Evolutionary conservation across 2,329 filamentous ascomycete genomes (phyloP).

Genomic region (Aspergillus glaucus): DNA sequence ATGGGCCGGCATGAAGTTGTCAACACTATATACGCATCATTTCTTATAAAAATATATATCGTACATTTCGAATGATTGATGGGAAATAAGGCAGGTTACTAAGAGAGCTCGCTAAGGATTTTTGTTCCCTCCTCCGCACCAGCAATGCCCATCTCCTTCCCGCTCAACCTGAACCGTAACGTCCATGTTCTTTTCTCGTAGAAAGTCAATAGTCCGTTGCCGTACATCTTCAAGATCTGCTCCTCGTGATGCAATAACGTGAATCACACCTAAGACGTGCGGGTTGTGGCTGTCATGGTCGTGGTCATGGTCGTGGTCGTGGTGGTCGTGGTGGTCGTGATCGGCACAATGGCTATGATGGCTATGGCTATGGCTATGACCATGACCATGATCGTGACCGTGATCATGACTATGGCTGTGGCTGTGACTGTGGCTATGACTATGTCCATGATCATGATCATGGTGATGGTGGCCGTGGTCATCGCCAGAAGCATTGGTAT

Average conservation of each 20-base stretch:
- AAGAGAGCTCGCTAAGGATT: conserved; percentile 5
- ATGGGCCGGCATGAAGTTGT: no score
- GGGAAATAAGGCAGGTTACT: no score
- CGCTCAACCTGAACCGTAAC: conserved; percentile 82
- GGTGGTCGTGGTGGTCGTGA: conserved; percentile 11
- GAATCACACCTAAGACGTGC: conserved; percentile 71
- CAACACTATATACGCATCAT: no score
- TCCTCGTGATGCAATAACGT: conserved; percentile 67
- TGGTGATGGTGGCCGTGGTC: conserved; percentile 32
- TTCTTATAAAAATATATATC: no score
- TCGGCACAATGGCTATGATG: conserved; percentile 1
- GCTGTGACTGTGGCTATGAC: conserved; percentile 22
- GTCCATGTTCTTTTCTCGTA: conserved; percentile 67
- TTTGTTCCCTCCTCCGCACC: conserved; percentile 51
- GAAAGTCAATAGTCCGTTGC: conserved; percentile 65
- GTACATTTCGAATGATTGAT: no score
- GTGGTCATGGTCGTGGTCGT: conserved; percentile 16
- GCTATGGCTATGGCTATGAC: conserved; percentile 22
- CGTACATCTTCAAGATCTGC: conserved; percentile 77
- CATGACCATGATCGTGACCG: conserved; percentile 24
- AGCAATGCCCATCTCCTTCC: conserved; percentile 65
- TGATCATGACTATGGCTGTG: conserved; percentile 26
- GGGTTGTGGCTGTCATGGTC: conserved; percentile 13
- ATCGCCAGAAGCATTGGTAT: conserved; percentile 44
- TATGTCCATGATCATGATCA: conserved; percentile 23